Base-by-base conservation (phyloP, 768 basidiomycete genomes). In the Trametes sanguinea region DNA sequence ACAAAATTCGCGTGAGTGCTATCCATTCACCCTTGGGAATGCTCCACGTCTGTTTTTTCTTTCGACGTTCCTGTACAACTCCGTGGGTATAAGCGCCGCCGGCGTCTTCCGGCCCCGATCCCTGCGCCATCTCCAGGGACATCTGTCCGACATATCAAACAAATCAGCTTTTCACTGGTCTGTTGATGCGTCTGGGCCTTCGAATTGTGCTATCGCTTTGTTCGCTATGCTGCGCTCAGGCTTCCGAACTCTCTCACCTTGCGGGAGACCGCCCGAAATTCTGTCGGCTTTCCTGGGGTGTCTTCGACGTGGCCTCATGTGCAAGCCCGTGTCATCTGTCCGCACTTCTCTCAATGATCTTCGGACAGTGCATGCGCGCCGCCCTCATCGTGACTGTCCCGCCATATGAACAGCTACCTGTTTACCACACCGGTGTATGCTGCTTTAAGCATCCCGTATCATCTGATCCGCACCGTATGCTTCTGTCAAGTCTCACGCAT, bases 301-400 rank as follows among this genome's bases (percentile, higher is more conserved):
- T 29, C 57, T 58, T 58, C 57, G 48, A 51, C 30, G 30, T 10
- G 39, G 57, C 57, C 48, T 51, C 57, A 51, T 58, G 57, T 22
- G 39, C 42, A 42, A 10, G 29, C 22, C 42, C 48, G 39, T 44
- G 57, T 58, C 57, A 58, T 58, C 57, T 58, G 57, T 43, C 32
- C 29, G 39, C 40, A 48, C 57, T 58, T 58, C 57, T 51, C 42
- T 22, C 57, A 51, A 58, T 51, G 57, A 58, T 58, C 57, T 51
- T 33, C 57, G 39, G 48, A 13, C 11, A 14, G 40, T 51, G 13
- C 57, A 44, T 58, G 50, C 57, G 57, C 51, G 42, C 39, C 48
- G 4, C 33, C n/a, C 42, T 58, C 57, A 51, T 51, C 50, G 57
- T 58, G 57, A 58, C 57, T 44, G 29, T 35, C n/a, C 13, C 32